Evolutionary conservation across 1,284 basidiomycete genomes (phyloP), one percentile per base, ranked within the genome.

Genomic region (Ganoderma lucidum): DNA sequence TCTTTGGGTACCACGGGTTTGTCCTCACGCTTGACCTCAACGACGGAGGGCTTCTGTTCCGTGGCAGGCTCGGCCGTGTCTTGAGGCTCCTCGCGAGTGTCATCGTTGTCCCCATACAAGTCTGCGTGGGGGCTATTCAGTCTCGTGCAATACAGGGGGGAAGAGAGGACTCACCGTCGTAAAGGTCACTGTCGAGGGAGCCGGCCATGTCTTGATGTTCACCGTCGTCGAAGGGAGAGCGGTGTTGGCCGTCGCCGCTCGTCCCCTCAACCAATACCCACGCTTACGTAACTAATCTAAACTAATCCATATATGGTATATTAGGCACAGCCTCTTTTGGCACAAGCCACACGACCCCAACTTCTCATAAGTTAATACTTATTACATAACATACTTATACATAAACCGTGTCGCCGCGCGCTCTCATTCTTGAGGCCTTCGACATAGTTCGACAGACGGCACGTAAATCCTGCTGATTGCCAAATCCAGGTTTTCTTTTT

Each of bases 41-140:
- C 41, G 41, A 45, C 30, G n/a, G 56, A 32, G 48, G 42, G 62
- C 62, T 64, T 70, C 62, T 66, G 63, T 59, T 68, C 61, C 56
- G 65, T 62, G 17, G 62, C 53, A n/a, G 51, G 64, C 39, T 70
- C 67, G 23, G 72, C 65, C 42, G 68, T 45, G 42, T 62, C 69
- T 69, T 72, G 67, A 28, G 63, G 53, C 30, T 73, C 63, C 39
- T 71, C 67, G 48, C 71, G 69, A 51, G 70, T 62, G 48, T 77
- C 75, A 45, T 72, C 70, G 71, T 73, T 72, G 65, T 77, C 75
- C 19, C 74, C 75, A 58, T 77, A 77, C 3, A 77, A 68, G 61
- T 77, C 75, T 77, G 61, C 10, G 28, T 1, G 9, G 14, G 9
- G 14, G 28, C 1, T 9, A 6, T 10, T 51, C 35, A 70, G 41